phyloP scores from a whole-genome alignment of 75 land plant genomes.

The Pseudotsuga menziesii region DNA sequence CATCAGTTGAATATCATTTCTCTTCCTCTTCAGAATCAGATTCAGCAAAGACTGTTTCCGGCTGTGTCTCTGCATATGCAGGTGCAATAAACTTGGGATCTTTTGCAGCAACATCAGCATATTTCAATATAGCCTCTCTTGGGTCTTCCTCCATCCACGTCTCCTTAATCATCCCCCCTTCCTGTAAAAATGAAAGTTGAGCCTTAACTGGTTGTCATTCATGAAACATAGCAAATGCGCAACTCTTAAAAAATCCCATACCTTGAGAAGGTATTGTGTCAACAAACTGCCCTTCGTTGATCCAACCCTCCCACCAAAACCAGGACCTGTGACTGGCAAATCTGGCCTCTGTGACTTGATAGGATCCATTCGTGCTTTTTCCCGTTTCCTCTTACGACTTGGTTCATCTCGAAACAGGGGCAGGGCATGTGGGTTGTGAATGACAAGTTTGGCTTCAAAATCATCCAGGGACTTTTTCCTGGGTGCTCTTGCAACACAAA shows the following conservation, averaged over 20 bases:
- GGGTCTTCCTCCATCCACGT: slow-evolving; percentile 99
- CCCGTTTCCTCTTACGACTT: slow-evolving; percentile 89
- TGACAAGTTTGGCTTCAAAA: slow-evolving; percentile 81
- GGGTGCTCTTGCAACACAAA: slow-evolving; percentile 97
- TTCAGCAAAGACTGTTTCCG: slow-evolving; percentile 75
- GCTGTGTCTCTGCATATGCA: slow-evolving; percentile 98
- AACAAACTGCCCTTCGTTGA: slow-evolving; percentile 89
- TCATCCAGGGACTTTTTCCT: slow-evolving; percentile 91
- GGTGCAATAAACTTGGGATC: slow-evolving; percentile 97
- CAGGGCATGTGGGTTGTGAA: slow-evolving; percentile 97
- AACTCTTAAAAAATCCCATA: slow-evolving; percentile 12
- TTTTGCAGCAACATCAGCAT: slow-evolving; percentile 92
- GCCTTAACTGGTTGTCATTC: neutral
- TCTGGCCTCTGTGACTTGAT: slow-evolving; percentile 90
- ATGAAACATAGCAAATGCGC: neutral
- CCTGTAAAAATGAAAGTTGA: slow-evolving; percentile 42
- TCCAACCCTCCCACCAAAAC: slow-evolving; percentile 95
- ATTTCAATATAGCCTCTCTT: slow-evolving; percentile 92
- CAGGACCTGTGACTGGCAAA: slow-evolving; percentile 91
- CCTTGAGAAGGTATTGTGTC: slow-evolving; percentile 97
- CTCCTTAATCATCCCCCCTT: slow-evolving; percentile 96
- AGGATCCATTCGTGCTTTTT: slow-evolving; percentile 89
- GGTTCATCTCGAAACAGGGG: slow-evolving; percentile 95
- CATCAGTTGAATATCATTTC: slow-evolving; percentile 10
- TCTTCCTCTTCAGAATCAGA: slow-evolving; percentile 96